A percentile compares a stretch with the other conserved stretches of the same genome.
phyloP scores from a whole-genome alignment of 768 basidiomycete species.

The Termitomyces sp. region DNA sequence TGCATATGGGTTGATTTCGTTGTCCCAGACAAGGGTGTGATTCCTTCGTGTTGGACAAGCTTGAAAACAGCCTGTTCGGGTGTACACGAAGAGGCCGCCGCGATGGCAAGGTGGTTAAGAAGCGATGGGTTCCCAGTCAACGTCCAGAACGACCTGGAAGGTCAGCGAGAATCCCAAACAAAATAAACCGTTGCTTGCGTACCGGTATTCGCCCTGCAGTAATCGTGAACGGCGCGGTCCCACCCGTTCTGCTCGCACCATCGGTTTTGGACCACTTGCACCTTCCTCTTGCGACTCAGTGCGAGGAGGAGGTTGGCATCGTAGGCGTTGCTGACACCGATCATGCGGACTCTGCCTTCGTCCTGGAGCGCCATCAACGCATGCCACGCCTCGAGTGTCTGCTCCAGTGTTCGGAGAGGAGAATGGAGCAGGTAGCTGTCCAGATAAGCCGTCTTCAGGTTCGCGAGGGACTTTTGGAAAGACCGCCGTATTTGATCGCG shows the following conservation, averaged over 20 bases:
- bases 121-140: constrained; percentile 70
- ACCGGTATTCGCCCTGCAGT: constrained; percentile 72
- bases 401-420: constrained; percentile 50
- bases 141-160: constrained; percentile 78
- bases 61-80: constrained; percentile 65
- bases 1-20: constrained; percentile 62
- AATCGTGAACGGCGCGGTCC: constrained; percentile 60
- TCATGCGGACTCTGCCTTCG: constrained; percentile 54
- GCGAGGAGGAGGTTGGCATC: constrained; percentile 50
- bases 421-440: constrained; percentile 81
- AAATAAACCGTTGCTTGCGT: neutral
- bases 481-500: constrained; percentile 58
- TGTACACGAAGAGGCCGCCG: constrained; percentile 44
- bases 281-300: constrained; percentile 46
- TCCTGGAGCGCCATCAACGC: constrained; percentile 57
- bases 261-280: constrained; percentile 77
- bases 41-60: constrained; percentile 58
- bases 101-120: constrained; percentile 39
- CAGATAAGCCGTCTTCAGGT: constrained; percentile 68
- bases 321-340: constrained; percentile 79
- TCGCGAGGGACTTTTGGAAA: constrained; percentile 55
- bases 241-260: constrained; percentile 82
- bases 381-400: constrained; percentile 68
- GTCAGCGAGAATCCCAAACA: neutral
- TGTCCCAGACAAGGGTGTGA: constrained; percentile 76